Evolutionary conservation across 768 basidiomycete species (phyloP).

Genomic region (Kwoniella newhampshirensis): DNA sequence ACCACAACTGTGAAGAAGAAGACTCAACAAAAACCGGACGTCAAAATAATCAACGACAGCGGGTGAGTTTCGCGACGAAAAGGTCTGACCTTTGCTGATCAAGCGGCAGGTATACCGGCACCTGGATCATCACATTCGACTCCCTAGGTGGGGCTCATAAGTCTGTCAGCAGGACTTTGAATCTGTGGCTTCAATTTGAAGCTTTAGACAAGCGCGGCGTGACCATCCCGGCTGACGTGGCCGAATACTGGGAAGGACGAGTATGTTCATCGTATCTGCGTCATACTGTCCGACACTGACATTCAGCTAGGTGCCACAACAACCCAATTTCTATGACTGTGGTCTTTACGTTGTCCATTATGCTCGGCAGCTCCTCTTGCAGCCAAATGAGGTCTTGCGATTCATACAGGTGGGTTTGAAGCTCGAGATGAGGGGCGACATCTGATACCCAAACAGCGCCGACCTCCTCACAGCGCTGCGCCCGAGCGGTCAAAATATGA

Average conservation of each 20-base stretch:
- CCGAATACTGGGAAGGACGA: slow-evolving; percentile 59
- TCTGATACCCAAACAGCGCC: background rate
- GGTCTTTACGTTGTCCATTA: slow-evolving; percentile 90
- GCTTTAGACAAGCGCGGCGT: slow-evolving; percentile 67
- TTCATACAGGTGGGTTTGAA: slow-evolving; percentile 55
- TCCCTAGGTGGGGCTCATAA: slow-evolving; percentile 77
- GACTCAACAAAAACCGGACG: slow-evolving; percentile 2
- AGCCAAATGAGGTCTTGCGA: slow-evolving; percentile 60
- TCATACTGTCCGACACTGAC: slow-evolving; percentile 1
- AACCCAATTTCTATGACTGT: slow-evolving; percentile 88
- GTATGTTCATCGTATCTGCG: slow-evolving; percentile 54
- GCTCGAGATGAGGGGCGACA: background rate
- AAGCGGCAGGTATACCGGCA: slow-evolving; percentile 11
- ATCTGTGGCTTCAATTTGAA: slow-evolving; percentile 70
- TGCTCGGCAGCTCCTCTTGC: slow-evolving; percentile 69
- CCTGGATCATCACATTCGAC: slow-evolving; percentile 80
- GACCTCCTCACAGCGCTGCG: background rate
- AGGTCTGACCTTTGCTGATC: too few species aligned
- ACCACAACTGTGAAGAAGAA: background rate
- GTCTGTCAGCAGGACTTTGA: slow-evolving; percentile 64
- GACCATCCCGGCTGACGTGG: slow-evolving; percentile 52
- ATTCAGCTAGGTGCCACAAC: slow-evolving; percentile 71
- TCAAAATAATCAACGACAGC: slow-evolving; percentile 3
- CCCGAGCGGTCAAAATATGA: slow-evolving; percentile 8
- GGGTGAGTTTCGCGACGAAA: too few species aligned